These are phyloP conservation scores for Penicillium sclerotigenum DNA, from an alignment of 2,329 filamentous ascomycete genomes.

Conservation along the genomic window DNA sequence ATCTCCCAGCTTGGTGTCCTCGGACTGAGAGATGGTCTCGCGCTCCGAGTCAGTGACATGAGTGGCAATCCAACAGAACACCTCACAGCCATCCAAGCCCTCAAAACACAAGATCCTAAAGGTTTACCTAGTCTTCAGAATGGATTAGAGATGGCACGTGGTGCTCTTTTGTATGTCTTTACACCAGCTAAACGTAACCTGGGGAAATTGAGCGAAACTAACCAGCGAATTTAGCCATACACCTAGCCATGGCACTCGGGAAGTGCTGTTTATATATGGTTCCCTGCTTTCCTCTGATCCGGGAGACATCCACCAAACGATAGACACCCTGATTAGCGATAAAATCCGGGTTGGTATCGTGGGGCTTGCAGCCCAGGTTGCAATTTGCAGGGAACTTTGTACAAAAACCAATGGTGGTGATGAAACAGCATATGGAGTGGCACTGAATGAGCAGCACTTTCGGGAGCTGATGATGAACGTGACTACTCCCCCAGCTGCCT, in stretches of 20 bases:
- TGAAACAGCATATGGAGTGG: slow-evolving; percentile 69
- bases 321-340: slow-evolving; percentile 72
- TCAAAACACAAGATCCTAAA: slow-evolving; percentile 65
- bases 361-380: slow-evolving; percentile 84
- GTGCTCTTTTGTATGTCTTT: slow-evolving; percentile 69
- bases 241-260: slow-evolving; percentile 86
- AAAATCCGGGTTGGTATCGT: slow-evolving; percentile 85
- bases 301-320: slow-evolving; percentile 90
- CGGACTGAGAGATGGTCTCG: slow-evolving; percentile 89
- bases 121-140: slow-evolving; percentile 85
- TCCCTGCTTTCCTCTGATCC: slow-evolving; percentile 88
- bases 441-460: slow-evolving; percentile 82
- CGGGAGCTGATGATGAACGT: slow-evolving; percentile 82
- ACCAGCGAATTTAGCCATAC: slow-evolving; percentile 61
- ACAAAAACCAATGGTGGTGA: slow-evolving; percentile 82
- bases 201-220: neutral
- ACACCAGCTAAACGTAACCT: neutral
- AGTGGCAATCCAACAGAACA: slow-evolving; percentile 89
- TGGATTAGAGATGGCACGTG: slow-evolving; percentile 90
- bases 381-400: slow-evolving; percentile 87
- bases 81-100: slow-evolving; percentile 67
- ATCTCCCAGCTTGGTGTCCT: slow-evolving; percentile 93
- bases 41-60: slow-evolving; percentile 80
- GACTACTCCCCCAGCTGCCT: slow-evolving; percentile 84
- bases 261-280: slow-evolving; percentile 88